Evolutionary conservation across 2,329 filamentous ascomycete genomes (phyloP), one percentile per base, ranked within the genome.

Genomic region (Aspergillus luchuensis): DNA sequence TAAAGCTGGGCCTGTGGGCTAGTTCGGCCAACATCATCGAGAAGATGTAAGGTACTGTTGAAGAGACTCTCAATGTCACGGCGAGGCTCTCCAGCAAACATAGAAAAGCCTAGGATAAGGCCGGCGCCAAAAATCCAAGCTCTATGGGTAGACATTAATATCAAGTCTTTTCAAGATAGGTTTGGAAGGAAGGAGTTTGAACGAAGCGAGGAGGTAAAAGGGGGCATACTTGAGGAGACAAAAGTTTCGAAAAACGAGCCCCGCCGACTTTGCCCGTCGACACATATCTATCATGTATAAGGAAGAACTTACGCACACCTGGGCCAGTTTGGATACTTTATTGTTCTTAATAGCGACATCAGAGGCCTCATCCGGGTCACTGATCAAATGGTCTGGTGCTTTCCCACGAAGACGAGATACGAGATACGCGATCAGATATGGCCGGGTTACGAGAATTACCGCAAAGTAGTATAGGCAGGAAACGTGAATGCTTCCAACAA

Each of bases 381-480:
- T 52, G 47, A 61, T 51, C 30, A 58, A 33, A 48, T 49, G 19
- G 56, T 63, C 58, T 41, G 56, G 62, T 33, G 53, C 58, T 56
- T 59, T 61, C 7, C 60, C 53, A 4, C 56, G 62, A 2, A 66
- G 21, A 39, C 72, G 72, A 17, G 75, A 66, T 2, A 79, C 79
- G 2, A 84, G 71, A 10, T 79, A 74, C 17, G 58, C 79, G n/a
- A 85, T 80, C 6, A 85, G 67, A 23, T 84, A 79, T 0, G 81
- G 83, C 2, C 83, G 73, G 0, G 82, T 84, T 4, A 82, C 79
- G 0, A 85, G 67, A 8, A 82, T 84, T 1, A 85, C 81, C 0
- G 81, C 80, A 48, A 84, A 83, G 62, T 85, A 84, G 64, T 85
- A 85, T 0, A 81, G 67, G 59, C 82, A 84, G 0, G 82, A 80